phyloP scores from a whole-genome alignment of 805 yeast genomes.

The Grigorovia jiainica region DNA sequence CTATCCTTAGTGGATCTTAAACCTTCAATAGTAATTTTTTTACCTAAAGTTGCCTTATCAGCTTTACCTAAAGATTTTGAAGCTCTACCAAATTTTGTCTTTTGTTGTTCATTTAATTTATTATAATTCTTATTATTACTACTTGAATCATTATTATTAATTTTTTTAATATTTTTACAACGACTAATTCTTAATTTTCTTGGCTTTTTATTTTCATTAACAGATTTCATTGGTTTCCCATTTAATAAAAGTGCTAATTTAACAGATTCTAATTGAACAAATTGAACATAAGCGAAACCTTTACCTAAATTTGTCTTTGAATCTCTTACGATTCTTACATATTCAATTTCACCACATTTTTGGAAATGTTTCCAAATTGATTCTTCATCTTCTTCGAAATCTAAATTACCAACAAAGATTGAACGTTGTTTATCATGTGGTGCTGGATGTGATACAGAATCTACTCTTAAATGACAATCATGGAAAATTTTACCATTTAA shows the following conservation, averaged over 20 bases:
- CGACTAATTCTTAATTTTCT: conserved; percentile 61
- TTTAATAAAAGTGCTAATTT: conserved; percentile 72
- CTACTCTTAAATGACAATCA: conserved; percentile 77
- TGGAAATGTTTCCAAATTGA: conserved; percentile 75
- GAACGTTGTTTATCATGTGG: conserved; percentile 76
- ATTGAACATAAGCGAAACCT: conserved; percentile 95
- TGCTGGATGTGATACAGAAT: conserved; percentile 86
- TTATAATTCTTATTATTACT: conserved; percentile 15
- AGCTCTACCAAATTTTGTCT: conserved; percentile 74
- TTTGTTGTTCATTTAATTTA: conserved; percentile 52
- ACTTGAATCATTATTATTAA: conserved; percentile 6
- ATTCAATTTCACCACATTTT: conserved; percentile 62
- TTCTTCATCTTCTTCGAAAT: conserved; percentile 89
- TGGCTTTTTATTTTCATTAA: conserved; percentile 19
- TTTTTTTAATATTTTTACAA: conserved; percentile 39
- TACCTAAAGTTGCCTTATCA: conserved; percentile 63
- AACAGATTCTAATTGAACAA: conserved; percentile 62
- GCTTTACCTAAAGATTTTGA: conserved; percentile 65
- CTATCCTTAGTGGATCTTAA: conserved; percentile 66
- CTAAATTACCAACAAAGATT: conserved; percentile 87
- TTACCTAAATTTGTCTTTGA: conserved; percentile 90
- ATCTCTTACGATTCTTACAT: conserved; percentile 86
- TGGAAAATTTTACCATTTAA: conserved; percentile 60
- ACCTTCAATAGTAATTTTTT: conserved; percentile 54
- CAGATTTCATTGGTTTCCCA: conserved; percentile 46